Conservation (phyloP, 768 basidiomycete genomes). For the Leccinum disarticulatum region DNA sequence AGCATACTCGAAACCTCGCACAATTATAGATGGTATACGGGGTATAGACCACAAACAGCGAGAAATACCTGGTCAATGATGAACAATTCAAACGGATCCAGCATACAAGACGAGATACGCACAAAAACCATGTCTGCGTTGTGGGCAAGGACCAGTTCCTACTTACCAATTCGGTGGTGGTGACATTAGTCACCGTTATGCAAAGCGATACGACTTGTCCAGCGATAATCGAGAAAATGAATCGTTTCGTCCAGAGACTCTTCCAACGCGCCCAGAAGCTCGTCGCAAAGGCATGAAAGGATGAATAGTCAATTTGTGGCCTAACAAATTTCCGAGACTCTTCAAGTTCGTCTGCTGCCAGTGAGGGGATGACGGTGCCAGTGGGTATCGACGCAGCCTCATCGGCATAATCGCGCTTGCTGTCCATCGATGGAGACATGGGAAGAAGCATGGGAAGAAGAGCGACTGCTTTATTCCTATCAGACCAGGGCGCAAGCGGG, state of each 20-base stretch:
- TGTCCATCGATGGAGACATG: constrained; percentile 25
- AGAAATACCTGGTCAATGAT: constrained; percentile 60
- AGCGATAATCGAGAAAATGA: constrained; percentile 65
- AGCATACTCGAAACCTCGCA: constrained; percentile 35
- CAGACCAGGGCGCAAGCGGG: background rate
- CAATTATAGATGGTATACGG: constrained; percentile 90
- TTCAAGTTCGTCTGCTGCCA: background rate
- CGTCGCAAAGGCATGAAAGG: constrained; percentile 47
- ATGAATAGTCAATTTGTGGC: constrained; percentile 68
- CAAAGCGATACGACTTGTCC: constrained; percentile 86
- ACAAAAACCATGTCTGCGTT: constrained; percentile 85
- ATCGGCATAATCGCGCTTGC: constrained; percentile 23
- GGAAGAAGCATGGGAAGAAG: background rate
- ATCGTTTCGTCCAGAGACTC: constrained; percentile 78
- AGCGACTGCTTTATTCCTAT: constrained; percentile 13
- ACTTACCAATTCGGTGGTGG: constrained; percentile 72
- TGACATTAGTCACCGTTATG: constrained; percentile 87
- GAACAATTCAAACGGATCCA: background rate
- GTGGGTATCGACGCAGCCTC: constrained; percentile 3
- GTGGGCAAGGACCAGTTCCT: constrained; percentile 75
- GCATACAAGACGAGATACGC: constrained; percentile 31
- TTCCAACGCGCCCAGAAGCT: constrained; percentile 62
- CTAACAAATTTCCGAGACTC: constrained; percentile 25
- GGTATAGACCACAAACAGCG: constrained; percentile 73
- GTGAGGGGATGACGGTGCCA: background rate